Conservation (phyloP, 2,329 filamentous ascomycete genomes). For the Colletotrichum sp. region DNA sequence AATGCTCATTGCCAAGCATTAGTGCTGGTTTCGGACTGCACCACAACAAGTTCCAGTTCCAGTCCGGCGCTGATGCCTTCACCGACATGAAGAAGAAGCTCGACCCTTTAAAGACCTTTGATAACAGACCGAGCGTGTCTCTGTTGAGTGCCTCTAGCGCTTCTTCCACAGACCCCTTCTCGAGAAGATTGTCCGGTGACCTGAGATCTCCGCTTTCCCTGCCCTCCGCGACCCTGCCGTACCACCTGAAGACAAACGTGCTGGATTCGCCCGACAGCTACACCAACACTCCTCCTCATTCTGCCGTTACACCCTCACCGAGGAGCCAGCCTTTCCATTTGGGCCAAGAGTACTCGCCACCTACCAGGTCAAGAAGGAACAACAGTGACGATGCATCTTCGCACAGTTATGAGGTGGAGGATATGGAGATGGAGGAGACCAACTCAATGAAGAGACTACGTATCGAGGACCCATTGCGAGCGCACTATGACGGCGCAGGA, state of each 20-base stretch:
- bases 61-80: conserved; percentile 50
- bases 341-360: conserved; percentile 48
- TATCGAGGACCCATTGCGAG: conserved; percentile 47
- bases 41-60: conserved; percentile 55
- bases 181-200: conserved; percentile 41
- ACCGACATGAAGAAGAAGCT: conserved; percentile 62
- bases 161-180: conserved; percentile 42
- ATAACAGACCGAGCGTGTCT: conserved; percentile 47
- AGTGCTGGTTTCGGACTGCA: conserved; percentile 52
- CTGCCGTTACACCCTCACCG: conserved; percentile 48
- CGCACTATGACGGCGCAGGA: conserved; percentile 46
- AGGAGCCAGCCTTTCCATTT: conserved; percentile 47
- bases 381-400: conserved; percentile 58
- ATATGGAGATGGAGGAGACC: conserved; percentile 58
- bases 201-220: conserved; percentile 52
- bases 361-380: conserved; percentile 48
- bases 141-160: conserved; percentile 38
- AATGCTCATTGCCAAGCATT: conserved; percentile 41
- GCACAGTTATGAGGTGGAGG: conserved; percentile 48
- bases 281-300: conserved; percentile 53
- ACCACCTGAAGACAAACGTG: conserved; percentile 41
- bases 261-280: conserved; percentile 50
- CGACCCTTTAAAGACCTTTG: conserved; percentile 50
- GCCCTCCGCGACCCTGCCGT: conserved; percentile 36
- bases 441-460: conserved; percentile 55